phyloP scores from a whole-genome alignment of 208 protist genomes.

The Crithidia sp. region DNA sequence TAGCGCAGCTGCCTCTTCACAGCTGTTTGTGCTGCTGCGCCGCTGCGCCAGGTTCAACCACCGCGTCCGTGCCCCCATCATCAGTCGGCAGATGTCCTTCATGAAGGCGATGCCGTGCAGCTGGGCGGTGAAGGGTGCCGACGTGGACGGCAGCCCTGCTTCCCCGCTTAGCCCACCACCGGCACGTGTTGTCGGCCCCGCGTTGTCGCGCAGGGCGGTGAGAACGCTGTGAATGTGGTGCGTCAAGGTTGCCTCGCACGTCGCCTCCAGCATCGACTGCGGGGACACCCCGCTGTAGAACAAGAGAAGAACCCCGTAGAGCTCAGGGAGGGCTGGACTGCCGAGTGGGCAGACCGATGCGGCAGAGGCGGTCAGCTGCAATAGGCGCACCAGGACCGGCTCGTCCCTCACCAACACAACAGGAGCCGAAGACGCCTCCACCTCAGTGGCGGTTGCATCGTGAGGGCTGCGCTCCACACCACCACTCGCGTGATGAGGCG shows the following conservation, averaged over 20 bases:
- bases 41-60: constrained; percentile 29
- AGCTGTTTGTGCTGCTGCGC: neutral
- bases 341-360: constrained; percentile 57
- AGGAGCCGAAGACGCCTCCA: neutral
- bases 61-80: constrained; percentile 28
- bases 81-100: constrained; percentile 67
- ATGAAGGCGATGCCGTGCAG: constrained; percentile 62
- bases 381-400: constrained; percentile 57
- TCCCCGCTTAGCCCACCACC: neutral
- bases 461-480: neutral
- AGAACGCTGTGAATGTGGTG: constrained; percentile 55
- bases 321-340: constrained; percentile 43
- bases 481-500: too few species aligned
- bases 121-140: constrained; percentile 41
- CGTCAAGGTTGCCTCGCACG: constrained; percentile 66
- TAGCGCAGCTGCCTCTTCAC: neutral
- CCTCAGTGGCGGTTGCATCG: neutral
- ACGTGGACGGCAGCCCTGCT: neutral
- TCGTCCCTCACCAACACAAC: constrained; percentile 49
- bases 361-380: constrained; percentile 61
- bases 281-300: constrained; percentile 53
- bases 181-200: neutral
- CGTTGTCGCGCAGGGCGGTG: constrained; percentile 32
- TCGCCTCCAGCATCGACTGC: constrained; percentile 68
- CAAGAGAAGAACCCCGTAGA: constrained; percentile 60